phyloP scores from a whole-genome alignment of 1,139 yeast genomes.

The Suhomyces choctaworum region DNA sequence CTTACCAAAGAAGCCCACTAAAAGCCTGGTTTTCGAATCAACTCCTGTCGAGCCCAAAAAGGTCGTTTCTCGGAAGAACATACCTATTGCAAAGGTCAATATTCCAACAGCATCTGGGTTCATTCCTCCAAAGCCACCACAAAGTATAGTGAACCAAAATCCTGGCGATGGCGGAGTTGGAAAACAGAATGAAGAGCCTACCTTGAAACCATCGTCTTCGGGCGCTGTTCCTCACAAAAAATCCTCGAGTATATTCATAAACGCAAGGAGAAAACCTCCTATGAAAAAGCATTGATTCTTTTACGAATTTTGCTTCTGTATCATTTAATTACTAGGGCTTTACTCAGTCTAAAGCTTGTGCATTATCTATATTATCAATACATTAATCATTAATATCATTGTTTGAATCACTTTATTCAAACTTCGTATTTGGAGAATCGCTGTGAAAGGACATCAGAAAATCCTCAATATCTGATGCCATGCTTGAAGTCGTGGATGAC shows the following conservation, averaged over 20 bases:
- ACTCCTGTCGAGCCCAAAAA: slow-evolving; percentile 1
- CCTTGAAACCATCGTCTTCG: slow-evolving; percentile 9
- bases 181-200: slow-evolving; percentile 1
- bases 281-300: slow-evolving; percentile 3
- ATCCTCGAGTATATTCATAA: slow-evolving; percentile 19
- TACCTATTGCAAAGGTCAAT: slow-evolving; percentile 4
- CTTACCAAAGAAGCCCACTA: slow-evolving; percentile 2
- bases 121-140: slow-evolving; percentile 5
- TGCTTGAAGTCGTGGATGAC: slow-evolving; percentile 4
- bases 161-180: slow-evolving; percentile 1
- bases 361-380: too few relatives aligned
- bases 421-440: slow-evolving; percentile 1
- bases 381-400: neutral
- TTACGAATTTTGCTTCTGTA: too few relatives aligned
- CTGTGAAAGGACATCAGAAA: neutral
- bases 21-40: slow-evolving; percentile 9
- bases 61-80: slow-evolving; percentile 5
- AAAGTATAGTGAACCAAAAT: neutral
- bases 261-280: slow-evolving; percentile 15
- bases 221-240: slow-evolving; percentile 9
- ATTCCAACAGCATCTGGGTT: slow-evolving; percentile 3
- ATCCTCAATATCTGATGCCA: slow-evolving; percentile 6
- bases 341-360: too few relatives aligned
- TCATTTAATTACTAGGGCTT: too few relatives aligned
- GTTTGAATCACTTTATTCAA: slow-evolving; percentile 4